A percentile compares a stretch with the other conserved stretches of the same genome.
Evolutionary conservation across 129 eudicot species (phyloP).

Genomic region (Arctium lappa): DNA sequence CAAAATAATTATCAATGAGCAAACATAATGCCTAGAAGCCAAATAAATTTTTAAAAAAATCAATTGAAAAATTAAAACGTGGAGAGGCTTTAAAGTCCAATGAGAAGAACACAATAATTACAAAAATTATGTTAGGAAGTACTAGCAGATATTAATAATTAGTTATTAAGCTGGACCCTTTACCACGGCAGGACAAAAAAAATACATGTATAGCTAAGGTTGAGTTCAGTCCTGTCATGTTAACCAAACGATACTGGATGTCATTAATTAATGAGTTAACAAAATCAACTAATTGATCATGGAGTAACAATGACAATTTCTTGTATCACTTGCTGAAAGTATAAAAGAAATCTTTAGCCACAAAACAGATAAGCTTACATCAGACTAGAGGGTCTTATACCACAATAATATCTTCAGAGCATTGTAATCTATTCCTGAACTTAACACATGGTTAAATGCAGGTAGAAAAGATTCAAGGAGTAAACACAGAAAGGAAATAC

Average conservation of each 20-base stretch:
- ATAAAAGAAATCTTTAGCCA: background rate
- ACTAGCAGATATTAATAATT: background rate
- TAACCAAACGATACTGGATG: background rate
- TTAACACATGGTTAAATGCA: background rate
- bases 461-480: background rate
- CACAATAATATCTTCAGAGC: background rate
- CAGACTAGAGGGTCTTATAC: background rate
- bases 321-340: background rate
- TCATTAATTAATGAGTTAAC: background rate
- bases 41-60: no score
- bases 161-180: background rate
- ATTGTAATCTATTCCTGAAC: background rate
- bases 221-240: background rate
- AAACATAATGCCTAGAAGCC: background rate
- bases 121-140: background rate
- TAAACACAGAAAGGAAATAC: no score
- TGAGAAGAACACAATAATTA: background rate
- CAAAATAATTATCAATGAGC: background rate
- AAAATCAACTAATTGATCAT: background rate
- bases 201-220: background rate
- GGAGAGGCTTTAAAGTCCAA: background rate
- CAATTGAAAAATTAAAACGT: no score
- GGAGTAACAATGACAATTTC: background rate
- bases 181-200: background rate
- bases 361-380: background rate